Percentiles rank a stretch among this genome's conserved stretches.
Evolutionary conservation across 1,139 yeast genomes (phyloP).

Genomic region (Trichomonascaceae sp.): DNA sequence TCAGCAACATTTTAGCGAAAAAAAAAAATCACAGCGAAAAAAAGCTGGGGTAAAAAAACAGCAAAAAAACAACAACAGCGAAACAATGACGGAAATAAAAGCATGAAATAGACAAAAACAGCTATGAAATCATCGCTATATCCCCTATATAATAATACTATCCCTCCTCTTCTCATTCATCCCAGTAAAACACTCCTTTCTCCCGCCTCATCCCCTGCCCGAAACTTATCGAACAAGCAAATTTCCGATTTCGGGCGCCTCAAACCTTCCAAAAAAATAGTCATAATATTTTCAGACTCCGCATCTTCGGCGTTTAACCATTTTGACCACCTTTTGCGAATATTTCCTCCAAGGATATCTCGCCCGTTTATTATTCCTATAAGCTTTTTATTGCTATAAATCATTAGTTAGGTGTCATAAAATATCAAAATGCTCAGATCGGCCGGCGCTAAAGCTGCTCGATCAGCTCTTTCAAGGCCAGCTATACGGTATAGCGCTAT

Average conservation of each 20-base stretch:
- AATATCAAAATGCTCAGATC: slow-evolving; percentile 5
- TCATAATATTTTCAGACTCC: neutral
- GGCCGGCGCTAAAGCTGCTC: slow-evolving; percentile 6
- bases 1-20: too few species aligned
- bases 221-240: neutral
- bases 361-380: neutral
- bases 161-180: too few species aligned
- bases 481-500: neutral
- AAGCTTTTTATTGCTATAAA: neutral
- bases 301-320: neutral
- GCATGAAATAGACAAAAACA: too few species aligned
- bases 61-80: too few species aligned
- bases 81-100: too few species aligned
- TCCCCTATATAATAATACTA: neutral
- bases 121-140: too few species aligned
- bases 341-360: neutral
- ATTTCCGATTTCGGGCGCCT: neutral
- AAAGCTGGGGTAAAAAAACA: too few species aligned
- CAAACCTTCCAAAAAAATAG: neutral
- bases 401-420: neutral
- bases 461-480: slow-evolving; percentile 1
- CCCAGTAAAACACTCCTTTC: neutral
- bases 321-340: neutral
- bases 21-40: too few species aligned
- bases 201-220: neutral